Percentiles rank a stretch among this genome's conserved stretches.
These are phyloP conservation scores for Penicillium samsonianum DNA, from an alignment of 495 filamentous ascomycete species.

Conservation along the genomic window DNA sequence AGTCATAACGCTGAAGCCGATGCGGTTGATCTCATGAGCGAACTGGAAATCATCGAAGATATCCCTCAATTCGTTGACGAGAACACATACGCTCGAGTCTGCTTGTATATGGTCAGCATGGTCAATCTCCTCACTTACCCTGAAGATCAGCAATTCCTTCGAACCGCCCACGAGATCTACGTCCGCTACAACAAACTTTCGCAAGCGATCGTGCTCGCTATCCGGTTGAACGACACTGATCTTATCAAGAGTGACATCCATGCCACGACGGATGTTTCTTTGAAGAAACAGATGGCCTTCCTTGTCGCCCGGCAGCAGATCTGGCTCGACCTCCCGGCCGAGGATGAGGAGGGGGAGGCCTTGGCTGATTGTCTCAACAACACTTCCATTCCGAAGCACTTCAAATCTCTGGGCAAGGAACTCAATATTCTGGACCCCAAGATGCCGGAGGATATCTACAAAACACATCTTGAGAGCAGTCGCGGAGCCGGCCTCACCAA, in stretches of 20 bases:
- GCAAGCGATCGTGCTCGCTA: slow-evolving; percentile 91
- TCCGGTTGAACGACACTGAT: slow-evolving; percentile 82
- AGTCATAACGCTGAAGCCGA: slow-evolving; percentile 98
- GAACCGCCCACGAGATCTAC: slow-evolving; percentile 89
- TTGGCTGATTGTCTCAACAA: slow-evolving; percentile 84
- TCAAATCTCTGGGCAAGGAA: slow-evolving; percentile 91
- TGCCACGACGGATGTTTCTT: slow-evolving; percentile 73
- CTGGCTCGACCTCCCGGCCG: slow-evolving; percentile 64
- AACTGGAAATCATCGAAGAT: slow-evolving; percentile 93
- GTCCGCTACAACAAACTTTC: slow-evolving; percentile 85
- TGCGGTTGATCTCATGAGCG: slow-evolving; percentile 93
- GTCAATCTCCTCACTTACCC: slow-evolving; percentile 96
- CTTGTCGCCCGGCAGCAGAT: slow-evolving; percentile 90
- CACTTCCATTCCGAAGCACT: slow-evolving; percentile 82
- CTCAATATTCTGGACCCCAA: slow-evolving; percentile 96
- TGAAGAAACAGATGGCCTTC: slow-evolving; percentile 95
- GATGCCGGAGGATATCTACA: slow-evolving; percentile 98
- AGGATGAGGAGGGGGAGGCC: slow-evolving; percentile 68
- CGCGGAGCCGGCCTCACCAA: slow-evolving; percentile 90
- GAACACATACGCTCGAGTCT: slow-evolving; percentile 89
- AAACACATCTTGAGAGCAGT: slow-evolving; percentile 95
- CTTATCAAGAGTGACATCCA: slow-evolving; percentile 78
- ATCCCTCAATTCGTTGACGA: slow-evolving; percentile 90
- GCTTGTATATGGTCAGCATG: slow-evolving; percentile 99
- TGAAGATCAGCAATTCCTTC: slow-evolving; percentile 92